These are phyloP conservation scores for Trichoderma breve DNA, from an alignment of 2,329 filamentous ascomycete species.

Conservation along the genomic window DNA sequence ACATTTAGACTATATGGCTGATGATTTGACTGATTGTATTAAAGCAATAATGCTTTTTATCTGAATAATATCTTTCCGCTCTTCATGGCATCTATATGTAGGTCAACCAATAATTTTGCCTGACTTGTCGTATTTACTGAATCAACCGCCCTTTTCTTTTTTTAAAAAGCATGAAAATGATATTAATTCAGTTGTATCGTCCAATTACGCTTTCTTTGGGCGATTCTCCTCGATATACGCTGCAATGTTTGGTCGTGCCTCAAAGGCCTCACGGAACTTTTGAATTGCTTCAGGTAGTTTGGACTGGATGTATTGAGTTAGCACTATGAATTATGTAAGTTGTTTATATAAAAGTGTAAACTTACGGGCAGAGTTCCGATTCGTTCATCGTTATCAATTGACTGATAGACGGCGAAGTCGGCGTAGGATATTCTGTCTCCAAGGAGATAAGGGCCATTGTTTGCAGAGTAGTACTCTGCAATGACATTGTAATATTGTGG, in stretches of 20 bases:
- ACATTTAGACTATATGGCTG: no score
- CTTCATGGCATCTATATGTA: no score
- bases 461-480: slow-evolving; percentile 31
- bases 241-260: not conserved
- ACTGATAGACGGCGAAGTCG: slow-evolving; percentile 40
- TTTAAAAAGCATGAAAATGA: no score
- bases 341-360: not conserved
- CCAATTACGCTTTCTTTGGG: not conserved
- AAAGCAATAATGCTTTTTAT: no score
- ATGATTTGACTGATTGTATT: no score
- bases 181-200: no score
- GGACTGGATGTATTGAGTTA: not conserved
- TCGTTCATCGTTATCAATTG: slow-evolving; percentile 37
- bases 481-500: slow-evolving; percentile 34
- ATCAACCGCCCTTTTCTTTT: not conserved
- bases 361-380: slow-evolving; percentile 38
- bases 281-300: not conserved
- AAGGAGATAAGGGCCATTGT: slow-evolving; percentile 36
- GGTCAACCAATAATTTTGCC: not conserved
- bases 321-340: no score
- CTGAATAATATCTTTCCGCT: no score
- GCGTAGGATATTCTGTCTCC: slow-evolving; percentile 38
- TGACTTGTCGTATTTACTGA: not conserved
- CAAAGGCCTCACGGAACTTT: slow-evolving; percentile 10
- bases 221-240: slow-evolving; percentile 5